phyloP scores from a whole-genome alignment of 352 stramenopile genomes.

The Globisporangium echinulatum region DNA sequence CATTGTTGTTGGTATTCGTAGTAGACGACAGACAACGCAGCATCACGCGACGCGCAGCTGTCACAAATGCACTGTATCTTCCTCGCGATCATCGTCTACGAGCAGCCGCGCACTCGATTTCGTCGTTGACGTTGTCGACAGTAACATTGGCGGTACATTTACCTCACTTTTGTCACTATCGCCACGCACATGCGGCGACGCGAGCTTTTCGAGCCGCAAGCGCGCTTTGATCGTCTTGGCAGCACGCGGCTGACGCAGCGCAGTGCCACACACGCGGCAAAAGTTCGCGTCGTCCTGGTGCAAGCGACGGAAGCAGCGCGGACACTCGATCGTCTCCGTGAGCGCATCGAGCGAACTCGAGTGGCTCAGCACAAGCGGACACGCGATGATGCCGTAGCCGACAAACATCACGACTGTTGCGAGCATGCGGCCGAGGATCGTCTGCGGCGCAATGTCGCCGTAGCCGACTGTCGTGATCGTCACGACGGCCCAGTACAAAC shows the following conservation, averaged over 20 bases:
- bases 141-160: constrained; percentile 11
- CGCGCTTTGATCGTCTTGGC: constrained; percentile 57
- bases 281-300: constrained; percentile 49
- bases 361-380: constrained; percentile 41
- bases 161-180: neutral
- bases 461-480: constrained; percentile 53
- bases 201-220: constrained; percentile 52
- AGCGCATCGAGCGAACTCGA: constrained; percentile 25
- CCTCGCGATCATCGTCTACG: constrained; percentile 9
- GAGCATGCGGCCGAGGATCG: constrained; percentile 35
- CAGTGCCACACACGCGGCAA: constrained; percentile 33
- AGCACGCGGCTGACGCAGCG: constrained; percentile 29
- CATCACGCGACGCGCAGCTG: too few relatives aligned
- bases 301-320: constrained; percentile 29
- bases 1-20: too few relatives aligned
- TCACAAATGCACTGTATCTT: constrained; percentile 10
- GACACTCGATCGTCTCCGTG: constrained; percentile 29
- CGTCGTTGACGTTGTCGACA: constrained; percentile 50
- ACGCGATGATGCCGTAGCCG: constrained; percentile 45
- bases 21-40: neutral
- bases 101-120: constrained; percentile 52
- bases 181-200: constrained; percentile 18
- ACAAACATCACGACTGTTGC: constrained; percentile 46
- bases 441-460: constrained; percentile 42
- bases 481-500: constrained; percentile 47